phyloP scores from a whole-genome alignment of 116 monocot genomes.

The Phalaenopsis hybrid region DNA sequence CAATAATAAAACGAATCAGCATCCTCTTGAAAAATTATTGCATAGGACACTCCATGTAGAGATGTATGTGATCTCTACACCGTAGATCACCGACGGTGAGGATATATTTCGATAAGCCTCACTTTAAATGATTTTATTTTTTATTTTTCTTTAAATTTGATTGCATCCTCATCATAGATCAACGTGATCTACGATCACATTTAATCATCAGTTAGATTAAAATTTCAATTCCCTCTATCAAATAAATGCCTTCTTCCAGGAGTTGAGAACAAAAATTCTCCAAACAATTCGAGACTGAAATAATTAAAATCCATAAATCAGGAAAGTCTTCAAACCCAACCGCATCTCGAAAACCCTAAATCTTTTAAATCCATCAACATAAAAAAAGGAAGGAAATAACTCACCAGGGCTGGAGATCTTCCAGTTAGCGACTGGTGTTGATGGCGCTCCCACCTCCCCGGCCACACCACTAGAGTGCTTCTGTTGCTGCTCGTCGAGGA shows the following conservation, averaged over 20 bases:
- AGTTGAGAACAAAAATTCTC: neutral
- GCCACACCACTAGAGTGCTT: neutral
- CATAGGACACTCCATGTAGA: too few species aligned
- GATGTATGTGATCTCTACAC: too few species aligned
- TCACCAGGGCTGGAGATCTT: constrained; percentile 56
- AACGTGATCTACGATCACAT: too few species aligned
- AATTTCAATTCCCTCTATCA: neutral
- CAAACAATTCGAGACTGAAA: neutral
- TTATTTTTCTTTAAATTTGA: too few species aligned
- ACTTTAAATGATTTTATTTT: too few species aligned
- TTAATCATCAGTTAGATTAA: neutral
- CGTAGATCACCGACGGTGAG: neutral
- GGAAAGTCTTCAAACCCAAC: neutral
- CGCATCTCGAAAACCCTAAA: neutral
- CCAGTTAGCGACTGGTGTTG: constrained; percentile 40
- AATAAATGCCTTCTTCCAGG: neutral
- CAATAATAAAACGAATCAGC: neutral
- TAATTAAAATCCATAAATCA: neutral
- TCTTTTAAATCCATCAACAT: neutral
- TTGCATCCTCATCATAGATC: too few species aligned
- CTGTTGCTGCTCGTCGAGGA: constrained; percentile 41
- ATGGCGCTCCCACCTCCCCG: constrained; percentile 1
- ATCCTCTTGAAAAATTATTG: too few species aligned
- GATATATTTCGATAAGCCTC: too few species aligned
- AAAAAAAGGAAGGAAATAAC: neutral